Evolutionary conservation across 2,329 filamentous ascomycete species (phyloP).

Genomic region (Emergomyces pasteurianus): DNA sequence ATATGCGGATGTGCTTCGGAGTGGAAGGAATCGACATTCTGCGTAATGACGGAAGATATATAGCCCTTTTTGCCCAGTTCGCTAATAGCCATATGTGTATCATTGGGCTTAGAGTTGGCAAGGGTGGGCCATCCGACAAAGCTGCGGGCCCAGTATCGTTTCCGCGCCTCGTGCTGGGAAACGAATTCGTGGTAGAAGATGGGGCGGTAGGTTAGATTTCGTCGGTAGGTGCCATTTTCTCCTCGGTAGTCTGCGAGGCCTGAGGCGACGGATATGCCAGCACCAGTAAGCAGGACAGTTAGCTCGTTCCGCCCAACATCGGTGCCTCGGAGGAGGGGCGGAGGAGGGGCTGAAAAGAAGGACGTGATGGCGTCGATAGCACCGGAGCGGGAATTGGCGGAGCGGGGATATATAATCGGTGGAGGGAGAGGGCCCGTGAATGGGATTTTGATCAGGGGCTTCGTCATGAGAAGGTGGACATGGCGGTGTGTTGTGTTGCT

Average conservation of each 20-base stretch:
- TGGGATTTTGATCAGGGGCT: constrained; percentile 73
- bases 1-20: constrained; percentile 59
- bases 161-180: constrained; percentile 66
- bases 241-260: constrained; percentile 90
- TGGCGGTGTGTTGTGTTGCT: constrained; percentile 10
- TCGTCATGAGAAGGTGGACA: constrained; percentile 44
- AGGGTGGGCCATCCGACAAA: constrained; percentile 87
- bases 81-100: constrained; percentile 63
- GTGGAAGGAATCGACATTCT: constrained; percentile 97
- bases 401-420: constrained; percentile 60
- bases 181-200: constrained; percentile 92
- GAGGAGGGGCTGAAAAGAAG: constrained; percentile 58
- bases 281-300: constrained; percentile 62
- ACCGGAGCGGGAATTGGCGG: constrained; percentile 56
- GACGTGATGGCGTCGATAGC: constrained; percentile 64
- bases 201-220: constrained; percentile 80
- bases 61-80: constrained; percentile 61
- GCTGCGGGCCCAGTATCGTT: constrained; percentile 90
- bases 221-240: constrained; percentile 76
- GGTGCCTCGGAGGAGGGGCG: constrained; percentile 35
- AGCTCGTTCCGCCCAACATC: constrained; percentile 39
- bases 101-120: constrained; percentile 66
- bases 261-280: constrained; percentile 85
- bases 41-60: constrained; percentile 69
- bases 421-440: constrained; percentile 73